A percentile compares a stretch with the other conserved stretches of the same genome.
These are phyloP conservation scores for Chaetothyriales sp. DNA, from an alignment of 2,329 filamentous ascomycete genomes.

Conservation along the genomic window DNA sequence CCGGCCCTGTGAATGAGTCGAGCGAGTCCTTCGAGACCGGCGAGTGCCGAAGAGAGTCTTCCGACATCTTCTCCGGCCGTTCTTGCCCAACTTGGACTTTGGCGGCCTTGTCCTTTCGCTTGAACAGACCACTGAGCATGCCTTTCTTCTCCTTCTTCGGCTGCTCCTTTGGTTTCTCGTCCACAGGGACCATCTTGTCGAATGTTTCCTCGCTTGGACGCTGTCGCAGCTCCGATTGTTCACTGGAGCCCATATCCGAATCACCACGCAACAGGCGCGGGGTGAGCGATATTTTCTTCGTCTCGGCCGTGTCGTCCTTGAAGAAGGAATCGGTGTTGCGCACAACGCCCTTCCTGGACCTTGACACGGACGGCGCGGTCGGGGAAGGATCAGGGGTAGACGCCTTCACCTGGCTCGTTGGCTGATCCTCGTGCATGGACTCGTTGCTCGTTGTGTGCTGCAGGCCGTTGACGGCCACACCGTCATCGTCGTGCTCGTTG, in stretches of 20 bases:
- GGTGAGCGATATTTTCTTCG: slow-evolving; percentile 92
- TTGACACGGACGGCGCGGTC: slow-evolving; percentile 33
- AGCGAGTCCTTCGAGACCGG: slow-evolving; percentile 32
- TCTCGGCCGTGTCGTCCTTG: slow-evolving; percentile 88
- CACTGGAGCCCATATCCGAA: slow-evolving; percentile 65
- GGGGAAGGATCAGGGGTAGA: slow-evolving; percentile 15
- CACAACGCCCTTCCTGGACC: slow-evolving; percentile 72
- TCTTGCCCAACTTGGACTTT: slow-evolving; percentile 37
- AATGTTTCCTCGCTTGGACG: slow-evolving; percentile 62
- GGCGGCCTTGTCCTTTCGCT: slow-evolving; percentile 49
- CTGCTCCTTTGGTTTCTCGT: slow-evolving; percentile 56
- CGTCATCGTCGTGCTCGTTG: slow-evolving; percentile 22
- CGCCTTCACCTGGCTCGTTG: slow-evolving; percentile 16
- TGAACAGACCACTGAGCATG: slow-evolving; percentile 58
- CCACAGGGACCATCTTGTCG: slow-evolving; percentile 47
- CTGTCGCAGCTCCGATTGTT: slow-evolving; percentile 56
- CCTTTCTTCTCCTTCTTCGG: slow-evolving; percentile 62
- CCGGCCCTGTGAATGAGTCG: slow-evolving; percentile 31
- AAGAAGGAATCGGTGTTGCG: slow-evolving; percentile 95
- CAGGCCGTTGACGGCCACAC: slow-evolving; percentile 18
- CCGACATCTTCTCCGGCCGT: slow-evolving; percentile 45
- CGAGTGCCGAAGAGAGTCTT: slow-evolving; percentile 40
- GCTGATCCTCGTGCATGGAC: slow-evolving; percentile 18
- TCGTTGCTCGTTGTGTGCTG: slow-evolving; percentile 14
- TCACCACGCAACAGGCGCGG: slow-evolving; percentile 86